Evolutionary conservation across 352 stramenopile species (phyloP).

Genomic region (Pythium periplocum): DNA sequence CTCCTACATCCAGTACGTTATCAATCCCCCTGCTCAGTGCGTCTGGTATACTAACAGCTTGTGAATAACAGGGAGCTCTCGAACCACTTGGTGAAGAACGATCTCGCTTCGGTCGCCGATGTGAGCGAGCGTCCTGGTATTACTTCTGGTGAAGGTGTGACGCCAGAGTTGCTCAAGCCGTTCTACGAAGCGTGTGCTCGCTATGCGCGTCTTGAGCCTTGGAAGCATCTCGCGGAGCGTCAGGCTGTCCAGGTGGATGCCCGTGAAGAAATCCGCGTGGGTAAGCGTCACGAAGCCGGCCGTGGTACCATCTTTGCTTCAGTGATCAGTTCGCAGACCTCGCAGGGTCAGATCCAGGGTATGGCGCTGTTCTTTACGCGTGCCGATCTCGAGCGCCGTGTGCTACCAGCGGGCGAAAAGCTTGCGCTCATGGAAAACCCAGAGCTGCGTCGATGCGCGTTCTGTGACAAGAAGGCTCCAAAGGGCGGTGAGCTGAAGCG

Average conservation of each 20-base stretch:
- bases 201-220: conserved; percentile 66
- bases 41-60: not conserved
- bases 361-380: conserved; percentile 80
- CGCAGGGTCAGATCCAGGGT: conserved; percentile 56
- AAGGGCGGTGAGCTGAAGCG: conserved; percentile 58
- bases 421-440: conserved; percentile 73
- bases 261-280: conserved; percentile 54
- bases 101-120: conserved; percentile 69
- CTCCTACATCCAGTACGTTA: conserved; percentile 68
- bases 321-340: conserved; percentile 55
- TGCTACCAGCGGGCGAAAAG: conserved; percentile 56
- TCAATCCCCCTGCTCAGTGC: not conserved
- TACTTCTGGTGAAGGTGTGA: conserved; percentile 48
- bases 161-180: conserved; percentile 38
- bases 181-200: conserved; percentile 65
- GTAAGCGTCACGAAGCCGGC: conserved; percentile 50
- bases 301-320: conserved; percentile 68
- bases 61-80: conserved; percentile 50
- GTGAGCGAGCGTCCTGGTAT: conserved; percentile 68
- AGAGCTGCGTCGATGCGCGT: conserved; percentile 58
- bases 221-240: conserved; percentile 58
- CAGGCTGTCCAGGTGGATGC: conserved; percentile 80
- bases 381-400: conserved; percentile 64
- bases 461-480: conserved; percentile 72
- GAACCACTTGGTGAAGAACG: conserved; percentile 76